These are phyloP conservation scores for Russula vinacea DNA, from an alignment of 768 basidiomycete genomes.

Conservation along the genomic window DNA sequence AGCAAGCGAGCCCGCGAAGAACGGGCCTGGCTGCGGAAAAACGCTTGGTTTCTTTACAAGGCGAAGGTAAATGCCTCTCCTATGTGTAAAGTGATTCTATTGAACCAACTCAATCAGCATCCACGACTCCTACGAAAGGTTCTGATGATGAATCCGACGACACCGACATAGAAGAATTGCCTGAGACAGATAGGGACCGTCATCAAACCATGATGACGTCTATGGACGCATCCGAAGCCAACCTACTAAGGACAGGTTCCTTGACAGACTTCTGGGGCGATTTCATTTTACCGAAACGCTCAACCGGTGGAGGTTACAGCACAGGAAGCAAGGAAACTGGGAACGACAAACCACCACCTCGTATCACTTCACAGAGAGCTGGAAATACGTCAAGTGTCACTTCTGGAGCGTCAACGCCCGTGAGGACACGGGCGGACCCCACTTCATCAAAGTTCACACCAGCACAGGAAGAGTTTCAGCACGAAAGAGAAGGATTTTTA, in stretches of 20 bases:
- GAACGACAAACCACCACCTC: not conserved
- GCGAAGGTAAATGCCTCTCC: constrained; percentile 32
- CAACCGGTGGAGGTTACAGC: constrained; percentile 1
- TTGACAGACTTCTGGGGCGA: constrained; percentile 50
- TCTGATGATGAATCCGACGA: constrained; percentile 18
- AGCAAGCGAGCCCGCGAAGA: constrained; percentile 81
- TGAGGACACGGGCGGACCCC: not conserved
- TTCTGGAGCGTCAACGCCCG: constrained; percentile 4
- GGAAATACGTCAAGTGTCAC: not conserved
- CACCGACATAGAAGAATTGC: constrained; percentile 24
- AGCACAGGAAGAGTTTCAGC: constrained; percentile 34
- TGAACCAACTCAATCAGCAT: constrained; percentile 6
- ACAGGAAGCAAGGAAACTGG: constrained; percentile 1
- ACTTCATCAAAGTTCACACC: constrained; percentile 31
- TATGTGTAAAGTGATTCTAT: not conserved
- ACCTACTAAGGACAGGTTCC: constrained; percentile 41
- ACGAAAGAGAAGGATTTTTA: not conserved
- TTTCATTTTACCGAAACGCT: constrained; percentile 44
- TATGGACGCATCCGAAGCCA: constrained; percentile 44
- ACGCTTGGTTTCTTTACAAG: constrained; percentile 50
- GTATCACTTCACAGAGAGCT: not conserved
- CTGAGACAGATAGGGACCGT: constrained; percentile 48
- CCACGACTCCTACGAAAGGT: not conserved
- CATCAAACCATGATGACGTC: constrained; percentile 51
- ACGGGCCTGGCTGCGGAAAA: constrained; percentile 72